Evolutionary conservation across 345 rosid species (phyloP), one percentile per base, ranked within the genome.

Genomic region (Arabidopsis arenosa): DNA sequence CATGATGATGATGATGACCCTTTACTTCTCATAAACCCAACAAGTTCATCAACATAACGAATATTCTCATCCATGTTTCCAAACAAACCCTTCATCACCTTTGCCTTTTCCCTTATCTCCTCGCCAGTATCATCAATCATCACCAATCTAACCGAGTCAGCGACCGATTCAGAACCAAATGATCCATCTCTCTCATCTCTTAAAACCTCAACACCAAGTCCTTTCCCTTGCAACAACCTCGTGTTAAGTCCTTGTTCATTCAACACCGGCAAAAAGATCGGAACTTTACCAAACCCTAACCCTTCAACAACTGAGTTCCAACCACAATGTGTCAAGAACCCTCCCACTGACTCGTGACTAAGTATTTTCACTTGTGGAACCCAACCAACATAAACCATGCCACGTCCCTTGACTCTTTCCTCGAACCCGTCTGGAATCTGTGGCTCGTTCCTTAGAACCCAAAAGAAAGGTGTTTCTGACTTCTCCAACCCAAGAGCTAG

Each of bases 281-380:
- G 63, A 39, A 79, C 77, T 41, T 75, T 57, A 7, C 84, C 86
- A 5, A 73, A 75, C 0, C 60, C 69, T 33, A 86, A 66, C 9
- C 81, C 84, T 61, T 86, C 90, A 11, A 86, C 79, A 9, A 80
- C 66, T 5, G 85, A 86, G 67, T 77, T 80, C 81, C 82, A 86
- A 2, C 86, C 87, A 30, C 79, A 80, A 5, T 86, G 87, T 9
- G 86, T 82, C 70, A 86, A 48, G 36, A 82, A 84, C 21, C 82
- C 80, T 0, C 85, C 85, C 4, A 82, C 81, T 13, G 85, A 80
- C 12, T 65, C 78, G 48, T 84, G 87, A 26, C 77, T 66, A 32
- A 84, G 59, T 36, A 82, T 80, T 56, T 59, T 75, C 26, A 75
- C 69, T 32, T 82, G 87, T 0, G 83, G 80, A 14, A 84, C 84